Percentiles rank a stretch among this genome's conserved stretches.
These are phyloP conservation scores for Cytospora schulzeri DNA, from an alignment of 2,329 filamentous ascomycete species.

Conservation along the genomic window DNA sequence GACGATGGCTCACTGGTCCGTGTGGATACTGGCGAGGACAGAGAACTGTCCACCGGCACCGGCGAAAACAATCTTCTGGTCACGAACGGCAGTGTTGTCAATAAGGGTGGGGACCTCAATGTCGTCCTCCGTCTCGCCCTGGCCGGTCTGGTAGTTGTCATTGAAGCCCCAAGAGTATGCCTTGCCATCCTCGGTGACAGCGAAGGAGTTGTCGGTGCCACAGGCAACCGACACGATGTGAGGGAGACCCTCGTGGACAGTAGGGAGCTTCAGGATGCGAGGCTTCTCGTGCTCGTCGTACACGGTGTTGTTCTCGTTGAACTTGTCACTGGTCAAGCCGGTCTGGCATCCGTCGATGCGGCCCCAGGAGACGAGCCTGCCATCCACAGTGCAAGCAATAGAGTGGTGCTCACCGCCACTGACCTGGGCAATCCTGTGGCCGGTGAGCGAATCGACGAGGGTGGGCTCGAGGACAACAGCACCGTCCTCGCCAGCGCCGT, in stretches of 20 bases:
- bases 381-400: constrained; percentile 59
- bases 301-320: constrained; percentile 61
- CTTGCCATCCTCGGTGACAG: constrained; percentile 67
- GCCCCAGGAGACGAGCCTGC: constrained; percentile 63
- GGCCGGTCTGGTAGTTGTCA: constrained; percentile 78
- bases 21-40: constrained; percentile 53
- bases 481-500: constrained; percentile 66
- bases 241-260: constrained; percentile 57
- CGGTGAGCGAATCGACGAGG: constrained; percentile 64
- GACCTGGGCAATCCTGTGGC: constrained; percentile 65
- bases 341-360: constrained; percentile 56
- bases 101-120: constrained; percentile 76
- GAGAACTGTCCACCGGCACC: constrained; percentile 85
- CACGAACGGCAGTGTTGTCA: constrained; percentile 80
- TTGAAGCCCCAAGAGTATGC: constrained; percentile 82
- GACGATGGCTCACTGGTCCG: not conserved
- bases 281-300: constrained; percentile 65
- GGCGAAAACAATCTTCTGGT: constrained; percentile 73
- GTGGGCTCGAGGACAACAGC: constrained; percentile 72
- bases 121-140: constrained; percentile 70
- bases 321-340: constrained; percentile 58
- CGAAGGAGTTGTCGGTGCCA: constrained; percentile 74
- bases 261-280: constrained; percentile 72
- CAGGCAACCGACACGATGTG: constrained; percentile 60
- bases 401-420: constrained; percentile 75